Base-by-base conservation (phyloP, 176 grass and related monocot genomes). In the Dactylis glomerata region DNA sequence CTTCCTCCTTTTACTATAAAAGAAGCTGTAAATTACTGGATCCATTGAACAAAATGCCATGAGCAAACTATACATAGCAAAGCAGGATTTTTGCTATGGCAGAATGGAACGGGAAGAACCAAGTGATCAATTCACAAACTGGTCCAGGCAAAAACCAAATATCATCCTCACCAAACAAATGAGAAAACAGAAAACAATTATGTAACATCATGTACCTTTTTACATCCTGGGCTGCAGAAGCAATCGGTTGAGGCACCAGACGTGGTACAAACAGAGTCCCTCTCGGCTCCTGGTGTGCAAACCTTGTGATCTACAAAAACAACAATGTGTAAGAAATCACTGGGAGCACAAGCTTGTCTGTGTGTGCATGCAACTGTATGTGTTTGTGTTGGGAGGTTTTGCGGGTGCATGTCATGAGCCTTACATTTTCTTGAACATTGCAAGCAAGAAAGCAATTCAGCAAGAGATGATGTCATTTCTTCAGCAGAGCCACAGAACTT, bases 361-460 rank as follows among this genome's bases (percentile, higher is more conserved):
- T 59, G 24, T 72, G 64, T 31, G 45, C 20, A 9, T 42, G 38
- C 17, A 26, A 73, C 44, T 7, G 10, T 65, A 42, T 6, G 19
- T 6, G 41, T 44, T 24, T 62, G 56, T 31, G 37, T 22, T 65
- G 79, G 10, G 10, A 30, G 77, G 58, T 44, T 41, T 61, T 14
- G 6, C 15, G 11, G 61, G 61, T n/a, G 23, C 26, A 73, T 4
- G 80, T 58, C 22, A 76, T 49, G 76, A 95, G 28, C 46, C 87
- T 76, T 90, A 98, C 96, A 98, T 92, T 98, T 98, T 74, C 92
- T 85, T 82, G 84, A 92, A 75, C 93, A 98, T 31, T 98, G 96
- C 44, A 58, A 71, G 70, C 96, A 98, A 73, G 89, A 86, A 57
- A 94, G 62, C 78, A 98, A 83, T 59, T 73, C 87, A 40, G 79